phyloP scores from a whole-genome alignment of 78 protist species.

The Isochrysis galbana region DNA sequence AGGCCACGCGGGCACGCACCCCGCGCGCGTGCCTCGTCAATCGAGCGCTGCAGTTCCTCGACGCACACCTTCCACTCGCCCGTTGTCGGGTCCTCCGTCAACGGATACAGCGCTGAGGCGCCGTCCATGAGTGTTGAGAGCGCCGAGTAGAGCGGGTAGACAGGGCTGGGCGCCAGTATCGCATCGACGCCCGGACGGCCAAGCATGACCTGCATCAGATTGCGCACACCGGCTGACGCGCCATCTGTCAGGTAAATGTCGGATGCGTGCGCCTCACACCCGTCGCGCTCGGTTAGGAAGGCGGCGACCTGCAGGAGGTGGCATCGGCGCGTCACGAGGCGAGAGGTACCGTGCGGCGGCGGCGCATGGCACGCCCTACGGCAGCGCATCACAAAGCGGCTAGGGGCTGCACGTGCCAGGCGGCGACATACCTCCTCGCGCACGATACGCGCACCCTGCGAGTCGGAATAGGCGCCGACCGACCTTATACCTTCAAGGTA shows the following conservation, averaged over 20 bases:
- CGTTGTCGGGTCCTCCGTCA: conserved; percentile 84
- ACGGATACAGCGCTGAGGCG: conserved; percentile 74
- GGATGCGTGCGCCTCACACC: conserved; percentile 47
- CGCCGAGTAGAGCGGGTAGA: conserved; percentile 99
- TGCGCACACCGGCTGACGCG: conserved; percentile 86
- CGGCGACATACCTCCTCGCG: no score
- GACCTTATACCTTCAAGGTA: not conserved
- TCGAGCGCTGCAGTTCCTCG: not conserved
- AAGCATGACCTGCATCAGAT: not conserved
- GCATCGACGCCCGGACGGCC: not conserved
- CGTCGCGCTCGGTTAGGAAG: conserved; percentile 64
- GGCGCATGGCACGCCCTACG: no score
- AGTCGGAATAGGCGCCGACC: conserved; percentile 22
- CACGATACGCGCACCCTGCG: conserved; percentile 73
- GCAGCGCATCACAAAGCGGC: no score
- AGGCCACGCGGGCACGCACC: conserved; percentile 62
- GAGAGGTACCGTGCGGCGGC: no score
- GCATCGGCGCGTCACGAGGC: no score
- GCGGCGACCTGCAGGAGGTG: no score
- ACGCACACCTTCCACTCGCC: not conserved
- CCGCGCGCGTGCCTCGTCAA: not conserved
- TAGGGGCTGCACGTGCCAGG: no score
- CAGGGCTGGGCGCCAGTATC: conserved; percentile 95
- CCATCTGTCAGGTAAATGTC: conserved; percentile 96
- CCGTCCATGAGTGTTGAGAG: conserved; percentile 83